A percentile compares a stretch with the other conserved stretches of the same genome.
Evolutionary conservation across 2,329 filamentous ascomycete species (phyloP).

Genomic region (Hypoxylon sp.): DNA sequence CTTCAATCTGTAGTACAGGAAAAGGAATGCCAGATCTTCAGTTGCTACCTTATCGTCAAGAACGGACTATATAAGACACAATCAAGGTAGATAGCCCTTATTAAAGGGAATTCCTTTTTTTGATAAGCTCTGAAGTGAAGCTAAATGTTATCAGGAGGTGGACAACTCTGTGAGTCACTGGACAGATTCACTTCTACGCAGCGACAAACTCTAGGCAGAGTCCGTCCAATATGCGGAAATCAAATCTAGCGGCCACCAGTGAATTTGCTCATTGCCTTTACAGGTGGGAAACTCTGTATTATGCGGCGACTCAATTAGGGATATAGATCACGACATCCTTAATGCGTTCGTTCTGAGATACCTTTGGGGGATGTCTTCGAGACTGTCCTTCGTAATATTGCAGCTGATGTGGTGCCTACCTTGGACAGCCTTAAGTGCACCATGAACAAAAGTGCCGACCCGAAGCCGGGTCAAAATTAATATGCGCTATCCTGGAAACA

Average conservation of each 20-base stretch:
- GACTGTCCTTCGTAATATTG: not conserved
- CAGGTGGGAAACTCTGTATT: slow-evolving; percentile 43
- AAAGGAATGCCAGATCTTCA: slow-evolving; percentile 57
- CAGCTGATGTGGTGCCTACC: not conserved
- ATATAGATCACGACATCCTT: slow-evolving; percentile 39
- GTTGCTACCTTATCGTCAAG: slow-evolving; percentile 57
- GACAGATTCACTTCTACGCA: slow-evolving; percentile 51
- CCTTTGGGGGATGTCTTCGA: slow-evolving; percentile 1
- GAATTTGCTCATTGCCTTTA: not conserved
- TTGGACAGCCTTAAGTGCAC: not conserved
- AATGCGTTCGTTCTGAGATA: slow-evolving; percentile 19
- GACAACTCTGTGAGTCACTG: slow-evolving; percentile 55
- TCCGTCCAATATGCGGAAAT: slow-evolving; percentile 32
- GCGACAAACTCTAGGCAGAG: slow-evolving; percentile 35
- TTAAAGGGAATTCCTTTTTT: not conserved
- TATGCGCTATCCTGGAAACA: not conserved
- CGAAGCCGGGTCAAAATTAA: slow-evolving; percentile 10
- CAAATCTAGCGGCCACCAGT: not conserved
- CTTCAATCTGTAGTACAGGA: slow-evolving; percentile 51
- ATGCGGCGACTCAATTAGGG: slow-evolving; percentile 30
- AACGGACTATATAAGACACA: slow-evolving; percentile 55
- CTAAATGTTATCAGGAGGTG: slow-evolving; percentile 51
- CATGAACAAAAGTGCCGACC: slow-evolving; percentile 3
- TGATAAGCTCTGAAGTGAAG: not conserved
- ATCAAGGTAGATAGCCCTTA: slow-evolving; percentile 52